Percentiles rank a stretch among this genome's conserved stretches.
Evolutionary conservation across 768 basidiomycete genomes (phyloP).

Genomic region (Boletus rubescentipes): DNA sequence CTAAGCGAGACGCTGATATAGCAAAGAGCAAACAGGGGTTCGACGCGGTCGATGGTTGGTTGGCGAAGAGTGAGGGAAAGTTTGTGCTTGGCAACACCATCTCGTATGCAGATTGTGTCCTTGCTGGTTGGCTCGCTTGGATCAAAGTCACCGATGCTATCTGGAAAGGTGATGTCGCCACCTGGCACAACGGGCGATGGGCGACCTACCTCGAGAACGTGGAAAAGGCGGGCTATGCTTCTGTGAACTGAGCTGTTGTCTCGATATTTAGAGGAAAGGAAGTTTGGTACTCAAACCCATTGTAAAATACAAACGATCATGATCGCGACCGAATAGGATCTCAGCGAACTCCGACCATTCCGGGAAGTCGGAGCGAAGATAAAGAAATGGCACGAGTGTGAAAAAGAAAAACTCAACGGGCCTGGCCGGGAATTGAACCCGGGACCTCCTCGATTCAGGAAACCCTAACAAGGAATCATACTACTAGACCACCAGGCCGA

Average conservation of each 20-base stretch:
- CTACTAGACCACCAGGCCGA: slow-evolving; percentile 62
- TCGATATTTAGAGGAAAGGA: not conserved
- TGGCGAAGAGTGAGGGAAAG: slow-evolving; percentile 28
- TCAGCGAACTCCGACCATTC: slow-evolving; percentile 6
- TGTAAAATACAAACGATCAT: not conserved
- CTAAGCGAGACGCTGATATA: slow-evolving; percentile 27
- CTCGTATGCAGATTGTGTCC: slow-evolving; percentile 37
- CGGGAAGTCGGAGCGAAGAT: not conserved
- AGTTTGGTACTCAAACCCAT: too few species aligned
- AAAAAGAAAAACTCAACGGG: slow-evolving; percentile 25
- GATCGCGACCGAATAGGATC: not conserved
- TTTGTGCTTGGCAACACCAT: slow-evolving; percentile 36
- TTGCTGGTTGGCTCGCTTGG: slow-evolving; percentile 39
- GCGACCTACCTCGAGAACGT: slow-evolving; percentile 31
- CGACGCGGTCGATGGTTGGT: slow-evolving; percentile 29
- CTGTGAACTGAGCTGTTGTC: slow-evolving; percentile 6
- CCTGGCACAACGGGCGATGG: slow-evolving; percentile 43
- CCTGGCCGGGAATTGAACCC: slow-evolving; percentile 61
- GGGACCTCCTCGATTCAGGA: slow-evolving; percentile 51
- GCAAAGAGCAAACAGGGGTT: slow-evolving; percentile 27
- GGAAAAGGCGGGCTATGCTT: slow-evolving; percentile 31
- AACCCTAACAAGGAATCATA: slow-evolving; percentile 66
- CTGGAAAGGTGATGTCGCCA: slow-evolving; percentile 35
- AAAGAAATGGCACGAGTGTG: not conserved
- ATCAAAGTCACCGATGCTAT: slow-evolving; percentile 27